Evolutionary conservation across 441 rosid genomes (phyloP), one percentile per base, ranked within the genome.

Genomic region (Erodium texanum): DNA sequence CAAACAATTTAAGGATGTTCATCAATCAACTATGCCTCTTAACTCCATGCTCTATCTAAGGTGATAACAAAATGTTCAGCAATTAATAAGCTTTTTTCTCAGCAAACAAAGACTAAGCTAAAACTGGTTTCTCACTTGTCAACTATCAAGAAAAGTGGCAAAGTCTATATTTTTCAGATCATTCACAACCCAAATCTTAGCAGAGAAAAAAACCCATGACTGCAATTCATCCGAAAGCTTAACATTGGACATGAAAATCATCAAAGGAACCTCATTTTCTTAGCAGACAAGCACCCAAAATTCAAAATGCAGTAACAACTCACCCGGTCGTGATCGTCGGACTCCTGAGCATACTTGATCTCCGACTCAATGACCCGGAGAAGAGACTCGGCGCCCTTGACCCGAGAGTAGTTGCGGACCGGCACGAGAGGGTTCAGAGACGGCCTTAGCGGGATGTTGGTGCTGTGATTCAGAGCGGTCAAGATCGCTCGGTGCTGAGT

Each of bases 321-420:
- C 66, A 92, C 93, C 75, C 75, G 78, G 14, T 78, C 72, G 27
- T 80, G 75, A 45, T 84, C 85, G 69, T 87, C 93, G 22, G 81
- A 69, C 74, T 87, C 86, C 79, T 76, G 76, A 48, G 92, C 89
- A 65, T 76, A 77, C 73, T 83, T 75, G 77, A 90, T 86, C 83
- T 89, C 96, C 3, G 82, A 74, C 12, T 87, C 89, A 34, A 93
- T 70, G 45, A 86, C 79, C n/a, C 81, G 81, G 64, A 86, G 76
- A 52, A 93, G 89, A 8, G 79, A 70, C 74, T 86, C 89, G 2
- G 73, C 81, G 2, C 16, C 73, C 24, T 79, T n/a, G 61, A 79
- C 83, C 5, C 85, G 72, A 5, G 88, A 76, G 73, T 74, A 87
- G 34, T 12, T 63, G 19, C 64, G 66, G 11, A 24, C 56, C 12